Evolutionary conservation across 176 grass and related monocot genomes (phyloP), one percentile per base, ranked within the genome.

Genomic region (Cenchrus americanus): DNA sequence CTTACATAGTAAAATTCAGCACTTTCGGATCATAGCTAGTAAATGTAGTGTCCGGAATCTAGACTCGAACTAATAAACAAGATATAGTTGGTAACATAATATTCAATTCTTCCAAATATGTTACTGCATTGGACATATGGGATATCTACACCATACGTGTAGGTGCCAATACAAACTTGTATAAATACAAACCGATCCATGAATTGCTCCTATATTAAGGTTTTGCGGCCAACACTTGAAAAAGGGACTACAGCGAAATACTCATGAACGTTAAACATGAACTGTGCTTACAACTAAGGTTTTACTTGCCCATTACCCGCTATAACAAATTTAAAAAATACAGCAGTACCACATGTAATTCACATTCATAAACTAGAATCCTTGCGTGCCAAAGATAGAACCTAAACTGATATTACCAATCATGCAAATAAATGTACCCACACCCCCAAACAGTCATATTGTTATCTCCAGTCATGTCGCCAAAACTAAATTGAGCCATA

Each of bases 321-420:
- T 60, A 1, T 2, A 41, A n/a, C 7, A 11, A 58, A 66, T 9
- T 74, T 17, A 65, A n/a, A 11, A 32, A 73, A 74, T 27, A 68
- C 50, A 64, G 8, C 44, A 60, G 26, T 5, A 1, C 41, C 10
- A 71, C 14, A 19, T 23, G 32, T 7, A 9, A 66, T 1, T 7
- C 49, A 48, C 59, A 83, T 70, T 44, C 24, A 23, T 34, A 58
- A 40, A 82, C n/a, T 80, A 30, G 74, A 42, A 75, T 75, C 48
- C 19, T 21, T 46, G 41, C 8, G 21, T 19, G 15, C 9, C 14
- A 7, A 52, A 62, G 49, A 10, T 76, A 37, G 6, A 89, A 79
- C 75, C 15, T 23, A 89, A 73, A 14, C 83, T 68, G 7, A 80
- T 69, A 82, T 66, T 84, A 69, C 49, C 13, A 76, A 55, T 37